phyloP scores from a whole-genome alignment of 2,329 filamentous ascomycete species.

The Alternaria dauci region DNA sequence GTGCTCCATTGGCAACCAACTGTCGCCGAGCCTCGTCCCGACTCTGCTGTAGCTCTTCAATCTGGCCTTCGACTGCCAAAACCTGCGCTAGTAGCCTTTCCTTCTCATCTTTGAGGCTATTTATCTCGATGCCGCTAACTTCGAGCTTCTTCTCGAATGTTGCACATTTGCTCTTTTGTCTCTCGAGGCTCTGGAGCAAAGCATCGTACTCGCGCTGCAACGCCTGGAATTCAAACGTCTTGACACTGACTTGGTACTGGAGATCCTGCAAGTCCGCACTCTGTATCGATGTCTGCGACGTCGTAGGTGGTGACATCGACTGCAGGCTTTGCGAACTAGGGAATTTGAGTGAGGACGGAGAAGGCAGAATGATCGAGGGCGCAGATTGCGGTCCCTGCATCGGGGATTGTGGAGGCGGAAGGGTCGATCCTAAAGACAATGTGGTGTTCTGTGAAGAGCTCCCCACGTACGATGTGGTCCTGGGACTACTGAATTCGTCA shows the following conservation, averaged over 20 bases:
- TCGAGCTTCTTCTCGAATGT: conserved; percentile 58
- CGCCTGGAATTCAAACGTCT: conserved; percentile 61
- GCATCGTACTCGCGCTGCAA: conserved; percentile 64
- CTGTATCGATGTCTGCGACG: conserved; percentile 40
- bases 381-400: conserved; percentile 36
- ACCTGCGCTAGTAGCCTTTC: conserved; percentile 59
- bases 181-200: conserved; percentile 61
- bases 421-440: conserved; percentile 59
- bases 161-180: conserved; percentile 59
- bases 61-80: conserved; percentile 57
- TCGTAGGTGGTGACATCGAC: conserved; percentile 37
- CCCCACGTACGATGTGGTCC: conserved; percentile 11
- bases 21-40: conserved; percentile 58
- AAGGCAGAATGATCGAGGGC: conserved; percentile 37
- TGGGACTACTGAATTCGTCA: conserved; percentile 22
- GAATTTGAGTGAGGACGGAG: conserved; percentile 43
- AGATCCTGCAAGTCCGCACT: conserved; percentile 57
- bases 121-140: conserved; percentile 54
- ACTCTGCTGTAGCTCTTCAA: conserved; percentile 59
- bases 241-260: conserved; percentile 64
- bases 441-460: conserved; percentile 34
- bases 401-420: conserved; percentile 37
- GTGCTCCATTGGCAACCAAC: conserved; percentile 55
- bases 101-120: conserved; percentile 60
- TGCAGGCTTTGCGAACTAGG: conserved; percentile 29